phyloP scores from a whole-genome alignment of 176 grass and related monocot genomes.

The Leersia perrieri region DNA sequence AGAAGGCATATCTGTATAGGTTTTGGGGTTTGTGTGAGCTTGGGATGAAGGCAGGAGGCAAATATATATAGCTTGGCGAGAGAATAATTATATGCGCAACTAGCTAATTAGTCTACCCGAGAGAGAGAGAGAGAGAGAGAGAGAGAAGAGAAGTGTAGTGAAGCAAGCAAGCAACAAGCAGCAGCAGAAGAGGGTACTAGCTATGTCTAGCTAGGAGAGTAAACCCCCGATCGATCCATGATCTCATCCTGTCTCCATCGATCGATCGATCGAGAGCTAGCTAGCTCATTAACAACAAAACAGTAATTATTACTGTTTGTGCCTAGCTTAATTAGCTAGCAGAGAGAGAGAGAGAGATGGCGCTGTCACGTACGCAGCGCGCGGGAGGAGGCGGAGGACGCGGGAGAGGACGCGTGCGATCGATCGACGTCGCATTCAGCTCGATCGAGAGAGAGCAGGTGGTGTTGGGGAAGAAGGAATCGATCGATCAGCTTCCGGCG shows the following conservation, averaged over 20 bases:
- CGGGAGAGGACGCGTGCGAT: conserved; percentile 23
- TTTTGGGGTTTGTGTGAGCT: conserved; percentile 20
- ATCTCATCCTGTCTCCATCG: not conserved
- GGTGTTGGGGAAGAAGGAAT: not conserved
- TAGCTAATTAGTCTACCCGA: too few relatives aligned
- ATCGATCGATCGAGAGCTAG: not conserved
- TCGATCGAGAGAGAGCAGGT: not conserved
- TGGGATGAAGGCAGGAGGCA: conserved; percentile 17
- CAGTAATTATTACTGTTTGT: not conserved
- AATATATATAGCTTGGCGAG: conserved; percentile 43
- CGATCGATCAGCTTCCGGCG: too few relatives aligned
- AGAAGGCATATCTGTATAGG: not conserved
- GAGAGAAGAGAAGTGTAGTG: conserved; percentile 35
- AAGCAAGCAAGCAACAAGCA: conserved; percentile 54
- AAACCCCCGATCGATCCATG: not conserved
- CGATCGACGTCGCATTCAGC: conserved; percentile 35
- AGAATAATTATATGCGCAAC: not conserved
- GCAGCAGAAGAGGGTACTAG: not conserved
- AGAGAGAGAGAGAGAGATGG: too few relatives aligned
- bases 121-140: too few relatives aligned
- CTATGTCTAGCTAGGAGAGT: not conserved
- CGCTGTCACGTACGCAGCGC: not conserved
- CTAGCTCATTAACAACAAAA: not conserved
- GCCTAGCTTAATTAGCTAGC: too few relatives aligned
- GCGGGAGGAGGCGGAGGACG: conserved; percentile 5